phyloP scores from a whole-genome alignment of 768 basidiomycete genomes.

The Mycena latifolia region DNA sequence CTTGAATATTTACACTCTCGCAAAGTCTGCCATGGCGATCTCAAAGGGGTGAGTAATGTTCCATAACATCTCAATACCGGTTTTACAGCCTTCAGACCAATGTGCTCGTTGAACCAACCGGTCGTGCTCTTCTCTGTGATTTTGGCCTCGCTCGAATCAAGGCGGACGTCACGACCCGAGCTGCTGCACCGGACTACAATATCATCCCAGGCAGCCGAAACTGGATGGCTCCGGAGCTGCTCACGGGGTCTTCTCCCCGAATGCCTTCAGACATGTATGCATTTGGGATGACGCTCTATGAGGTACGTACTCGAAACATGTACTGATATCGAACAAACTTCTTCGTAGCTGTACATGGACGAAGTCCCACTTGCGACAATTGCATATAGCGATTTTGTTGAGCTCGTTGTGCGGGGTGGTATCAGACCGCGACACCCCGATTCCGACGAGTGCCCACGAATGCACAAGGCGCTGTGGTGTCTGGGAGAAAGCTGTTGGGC shows the following conservation, averaged over 20 bases:
- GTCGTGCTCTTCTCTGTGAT: too few species aligned
- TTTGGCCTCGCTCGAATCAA: too few species aligned
- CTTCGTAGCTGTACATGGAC: conserved; percentile 32
- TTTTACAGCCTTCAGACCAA: too few species aligned
- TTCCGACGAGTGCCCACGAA: conserved; percentile 35
- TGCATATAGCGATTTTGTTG: conserved; percentile 28
- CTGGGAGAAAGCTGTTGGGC: conserved; percentile 41
- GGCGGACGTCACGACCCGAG: too few species aligned
- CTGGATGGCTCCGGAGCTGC: too few species aligned
- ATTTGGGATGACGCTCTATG: conserved; percentile 30
- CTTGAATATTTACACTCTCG: too few species aligned
- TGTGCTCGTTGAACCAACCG: too few species aligned
- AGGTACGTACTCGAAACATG: conserved; percentile 28
- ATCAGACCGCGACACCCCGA: conserved; percentile 40
- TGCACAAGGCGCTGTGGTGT: conserved; percentile 40
- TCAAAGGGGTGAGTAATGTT: too few species aligned
- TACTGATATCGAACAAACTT: not conserved
- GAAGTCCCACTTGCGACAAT: conserved; percentile 36
- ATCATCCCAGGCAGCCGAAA: conserved; percentile 8
- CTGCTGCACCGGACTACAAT: too few species aligned
- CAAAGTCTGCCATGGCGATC: too few species aligned
- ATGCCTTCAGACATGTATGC: conserved; percentile 2
- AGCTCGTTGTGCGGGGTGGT: conserved; percentile 28
- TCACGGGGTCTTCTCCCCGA: not conserved
- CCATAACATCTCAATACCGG: too few species aligned